Evolutionary conservation across 352 stramenopile genomes (phyloP).

Genomic region (Pythium scleroteichum): DNA sequence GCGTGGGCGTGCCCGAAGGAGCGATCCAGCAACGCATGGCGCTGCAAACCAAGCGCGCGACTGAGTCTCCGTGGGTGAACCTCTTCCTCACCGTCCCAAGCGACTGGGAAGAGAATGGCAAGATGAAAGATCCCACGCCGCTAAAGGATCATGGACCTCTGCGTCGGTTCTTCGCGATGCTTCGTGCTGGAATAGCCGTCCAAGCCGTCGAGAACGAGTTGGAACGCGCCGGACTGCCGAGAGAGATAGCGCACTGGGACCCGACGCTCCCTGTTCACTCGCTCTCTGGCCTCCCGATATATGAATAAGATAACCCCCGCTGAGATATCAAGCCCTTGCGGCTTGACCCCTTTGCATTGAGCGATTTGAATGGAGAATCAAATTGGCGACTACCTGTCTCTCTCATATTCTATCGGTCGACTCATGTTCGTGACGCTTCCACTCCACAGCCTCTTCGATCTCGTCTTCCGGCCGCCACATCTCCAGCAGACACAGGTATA

Average conservation of each 20-base stretch:
- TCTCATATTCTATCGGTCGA: background rate
- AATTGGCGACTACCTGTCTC: background rate
- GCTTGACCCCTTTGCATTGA: background rate
- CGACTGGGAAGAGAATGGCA: background rate
- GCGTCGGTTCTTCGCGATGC: slow-evolving; percentile 20
- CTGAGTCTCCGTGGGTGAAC: slow-evolving; percentile 7
- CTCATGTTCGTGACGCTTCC: slow-evolving; percentile 23
- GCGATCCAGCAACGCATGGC: slow-evolving; percentile 3
- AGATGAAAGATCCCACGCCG: background rate
- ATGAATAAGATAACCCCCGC: background rate
- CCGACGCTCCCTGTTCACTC: background rate
- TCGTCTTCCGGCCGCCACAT: slow-evolving; percentile 51
- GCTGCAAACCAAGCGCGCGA: background rate
- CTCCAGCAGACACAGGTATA: slow-evolving; percentile 62
- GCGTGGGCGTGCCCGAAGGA: slow-evolving; percentile 12
- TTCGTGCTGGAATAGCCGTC: slow-evolving; percentile 4
- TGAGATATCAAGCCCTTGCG: background rate
- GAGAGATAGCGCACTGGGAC: slow-evolving; percentile 18
- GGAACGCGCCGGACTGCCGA: background rate
- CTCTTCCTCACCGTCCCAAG: slow-evolving; percentile 4
- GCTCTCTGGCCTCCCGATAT: background rate
- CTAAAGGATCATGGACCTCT: slow-evolving; percentile 6
- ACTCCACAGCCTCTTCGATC: slow-evolving; percentile 67
- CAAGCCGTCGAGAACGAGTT: slow-evolving; percentile 14
- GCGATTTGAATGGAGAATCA: slow-evolving; percentile 4